Evolutionary conservation across 2,329 filamentous ascomycete species (phyloP).

Genomic region (Xylaria sp.): DNA sequence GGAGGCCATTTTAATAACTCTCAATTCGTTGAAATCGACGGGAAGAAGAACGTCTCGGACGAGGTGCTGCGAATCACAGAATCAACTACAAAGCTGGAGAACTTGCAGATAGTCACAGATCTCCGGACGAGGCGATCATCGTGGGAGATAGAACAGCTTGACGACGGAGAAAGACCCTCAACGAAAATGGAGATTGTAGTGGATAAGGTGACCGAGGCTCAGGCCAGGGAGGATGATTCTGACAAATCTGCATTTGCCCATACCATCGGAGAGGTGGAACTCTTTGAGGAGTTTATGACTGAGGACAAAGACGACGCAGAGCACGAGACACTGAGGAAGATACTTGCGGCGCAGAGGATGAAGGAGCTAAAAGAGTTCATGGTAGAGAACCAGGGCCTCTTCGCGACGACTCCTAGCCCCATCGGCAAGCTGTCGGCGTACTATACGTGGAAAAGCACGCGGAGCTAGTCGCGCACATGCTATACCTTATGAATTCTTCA

Average conservation of each 20-base stretch:
- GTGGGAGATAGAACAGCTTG: slow-evolving; percentile 35
- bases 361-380: slow-evolving; percentile 37
- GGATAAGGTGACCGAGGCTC: slow-evolving; percentile 37
- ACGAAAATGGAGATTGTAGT: slow-evolving; percentile 39
- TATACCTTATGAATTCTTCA: no score
- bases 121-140: slow-evolving; percentile 32
- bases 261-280: slow-evolving; percentile 38
- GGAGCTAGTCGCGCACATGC: background rate
- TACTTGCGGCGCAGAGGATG: slow-evolving; percentile 33
- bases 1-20: slow-evolving; percentile 37
- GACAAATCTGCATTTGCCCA: slow-evolving; percentile 32
- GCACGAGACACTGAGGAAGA: slow-evolving; percentile 34
- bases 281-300: slow-evolving; percentile 36
- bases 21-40: slow-evolving; percentile 38
- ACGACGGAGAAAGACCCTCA: slow-evolving; percentile 21
- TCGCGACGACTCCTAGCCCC: slow-evolving; percentile 32
- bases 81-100: slow-evolving; percentile 29
- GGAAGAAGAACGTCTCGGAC: slow-evolving; percentile 30
- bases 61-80: slow-evolving; percentile 35
- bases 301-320: slow-evolving; percentile 29
- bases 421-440: slow-evolving; percentile 40
- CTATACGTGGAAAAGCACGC: slow-evolving; percentile 31
- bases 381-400: slow-evolving; percentile 30
- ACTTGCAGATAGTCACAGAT: slow-evolving; percentile 36
- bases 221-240: background rate